Base-by-base conservation (phyloP, 257 asterid species). In the Capsicum pubescens region DNA sequence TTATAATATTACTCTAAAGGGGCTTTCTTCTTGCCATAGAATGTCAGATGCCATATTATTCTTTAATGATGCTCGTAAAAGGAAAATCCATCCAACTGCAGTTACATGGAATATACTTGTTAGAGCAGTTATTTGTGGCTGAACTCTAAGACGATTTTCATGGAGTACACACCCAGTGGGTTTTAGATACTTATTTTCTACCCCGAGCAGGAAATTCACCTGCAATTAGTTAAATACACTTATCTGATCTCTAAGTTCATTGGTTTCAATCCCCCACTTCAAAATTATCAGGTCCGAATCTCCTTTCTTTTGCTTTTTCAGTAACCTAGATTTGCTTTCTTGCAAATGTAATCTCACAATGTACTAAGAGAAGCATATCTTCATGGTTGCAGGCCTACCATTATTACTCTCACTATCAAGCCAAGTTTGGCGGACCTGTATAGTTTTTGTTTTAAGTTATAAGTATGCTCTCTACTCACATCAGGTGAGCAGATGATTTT, bases 91-190 rank as follows among this genome's bases (percentile, higher is more conserved):
- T 85, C 98, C 98, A 15, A 94, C 98, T 54, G 56, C 88, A 63
- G 60, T 95, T 81, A 92, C 97, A 81, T 97, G 99, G 99, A 93
- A 90, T 84, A 97, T 97, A 90, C 97, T 95, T 79, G 97, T 95
- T 86, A 88, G 99, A 89, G 98, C 98, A 80, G 95, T 97, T 68
- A 77, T 92, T 87, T 86, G 12, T 84, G 79, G 86, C 36, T 87
- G 88, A 80, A 80, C 70, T 87, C 84, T 46, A 46, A n/a, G 58
- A 46, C 3, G 36, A 6, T 46, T n/a, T 17, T n/a, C 11, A 46
- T 72, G 58, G 44, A 72, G 59, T 46, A 71, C n/a, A 26, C 19
- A 50, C 81, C 60, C 17, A 0, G 46, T 48, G 61, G 42, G 44
- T 72, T 52, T 6, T 19, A 50, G 61, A 50, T 74, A 52, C 61